Evolutionary conservation across 257 asterid species (phyloP).

Genomic region (Ilex asprella): DNA sequence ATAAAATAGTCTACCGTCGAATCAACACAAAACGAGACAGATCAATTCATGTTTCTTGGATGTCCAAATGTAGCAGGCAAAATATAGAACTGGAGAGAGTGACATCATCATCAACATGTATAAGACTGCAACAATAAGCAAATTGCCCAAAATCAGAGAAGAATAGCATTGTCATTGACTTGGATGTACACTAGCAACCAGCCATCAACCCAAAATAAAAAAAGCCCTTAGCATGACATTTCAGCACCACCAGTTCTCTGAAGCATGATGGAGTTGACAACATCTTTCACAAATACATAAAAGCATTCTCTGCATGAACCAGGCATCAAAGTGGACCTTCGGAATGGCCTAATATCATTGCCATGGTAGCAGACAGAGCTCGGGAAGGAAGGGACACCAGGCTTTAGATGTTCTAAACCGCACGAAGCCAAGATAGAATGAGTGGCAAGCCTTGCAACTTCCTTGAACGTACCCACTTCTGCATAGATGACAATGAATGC

Average conservation of each 20-base stretch:
- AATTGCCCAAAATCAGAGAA: no score
- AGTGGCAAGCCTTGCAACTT: constrained; percentile 64
- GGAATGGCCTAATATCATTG: constrained; percentile 19
- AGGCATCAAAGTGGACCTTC: constrained; percentile 51
- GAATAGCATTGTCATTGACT: no score
- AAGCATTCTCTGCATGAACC: constrained; percentile 64
- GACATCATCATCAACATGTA: no score
- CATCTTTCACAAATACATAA: constrained; percentile 51
- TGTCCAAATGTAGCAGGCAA: no score
- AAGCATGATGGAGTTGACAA: constrained; percentile 32
- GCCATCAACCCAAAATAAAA: not conserved
- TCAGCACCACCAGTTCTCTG: constrained; percentile 18
- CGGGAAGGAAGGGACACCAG: constrained; percentile 26
- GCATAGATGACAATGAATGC: constrained; percentile 13
- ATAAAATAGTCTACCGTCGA: no score
- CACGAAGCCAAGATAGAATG: constrained; percentile 63
- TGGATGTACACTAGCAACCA: not conserved
- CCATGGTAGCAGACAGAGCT: constrained; percentile 40
- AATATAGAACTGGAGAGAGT: no score
- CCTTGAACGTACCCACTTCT: constrained; percentile 49
- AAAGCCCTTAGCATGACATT: not conserved
- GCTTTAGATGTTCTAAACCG: constrained; percentile 45
- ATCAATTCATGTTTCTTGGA: no score
- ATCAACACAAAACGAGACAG: no score
- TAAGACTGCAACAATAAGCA: no score